Conservation (phyloP, 495 filamentous ascomycete species). For the Podospora didyma region DNA sequence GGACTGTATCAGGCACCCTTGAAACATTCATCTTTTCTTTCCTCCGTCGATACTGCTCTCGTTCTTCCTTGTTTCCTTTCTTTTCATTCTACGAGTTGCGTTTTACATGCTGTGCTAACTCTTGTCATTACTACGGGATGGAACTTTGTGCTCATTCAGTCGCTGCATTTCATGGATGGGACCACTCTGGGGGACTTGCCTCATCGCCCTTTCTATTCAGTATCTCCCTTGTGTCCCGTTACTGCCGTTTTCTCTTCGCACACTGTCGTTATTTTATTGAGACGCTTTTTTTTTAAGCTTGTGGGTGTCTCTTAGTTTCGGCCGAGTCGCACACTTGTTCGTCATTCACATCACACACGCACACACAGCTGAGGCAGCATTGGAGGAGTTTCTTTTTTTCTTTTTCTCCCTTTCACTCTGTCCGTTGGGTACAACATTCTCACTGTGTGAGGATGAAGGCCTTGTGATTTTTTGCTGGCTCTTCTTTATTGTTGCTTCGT, state of each 20-base stretch:
- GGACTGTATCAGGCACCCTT: background rate
- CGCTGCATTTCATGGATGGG: background rate
- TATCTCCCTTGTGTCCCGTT: background rate
- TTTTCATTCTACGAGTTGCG: background rate
- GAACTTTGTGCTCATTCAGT: background rate
- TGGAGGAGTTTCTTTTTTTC: conserved; percentile 9
- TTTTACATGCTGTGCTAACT: background rate
- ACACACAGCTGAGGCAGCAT: background rate
- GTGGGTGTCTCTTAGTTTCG: background rate
- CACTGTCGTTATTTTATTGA: background rate
- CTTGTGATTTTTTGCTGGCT: conserved; percentile 11
- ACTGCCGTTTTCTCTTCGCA: background rate
- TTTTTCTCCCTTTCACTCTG: conserved; percentile 11
- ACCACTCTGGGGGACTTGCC: background rate
- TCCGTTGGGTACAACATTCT: conserved; percentile 1
- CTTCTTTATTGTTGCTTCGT: background rate
- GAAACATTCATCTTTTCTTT: too few species aligned
- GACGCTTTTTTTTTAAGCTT: background rate
- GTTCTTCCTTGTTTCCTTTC: background rate
- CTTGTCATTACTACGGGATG: background rate
- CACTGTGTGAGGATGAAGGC: background rate
- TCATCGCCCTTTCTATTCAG: background rate
- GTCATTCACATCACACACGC: background rate
- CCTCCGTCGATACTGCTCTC: too few species aligned
- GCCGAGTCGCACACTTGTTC: background rate